Evolutionary conservation across 768 basidiomycete species (phyloP).

Genomic region (Gymnopilus junonius): DNA sequence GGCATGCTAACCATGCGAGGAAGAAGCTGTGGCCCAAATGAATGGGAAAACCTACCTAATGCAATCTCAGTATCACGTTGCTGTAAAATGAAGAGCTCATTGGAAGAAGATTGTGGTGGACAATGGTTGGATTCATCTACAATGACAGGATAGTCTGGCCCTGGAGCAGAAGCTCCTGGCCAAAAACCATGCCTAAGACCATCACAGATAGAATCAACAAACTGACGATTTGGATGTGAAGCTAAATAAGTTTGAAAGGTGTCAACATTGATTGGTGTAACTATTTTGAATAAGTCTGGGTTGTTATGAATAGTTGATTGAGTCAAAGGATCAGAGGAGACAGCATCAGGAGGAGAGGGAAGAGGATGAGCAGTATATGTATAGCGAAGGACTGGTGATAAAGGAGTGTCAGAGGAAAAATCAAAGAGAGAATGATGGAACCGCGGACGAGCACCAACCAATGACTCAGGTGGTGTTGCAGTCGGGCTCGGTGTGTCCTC

Average conservation of each 20-base stretch:
- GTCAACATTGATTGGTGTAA: background rate
- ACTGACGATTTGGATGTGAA: constrained; percentile 4
- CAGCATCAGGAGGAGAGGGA: background rate
- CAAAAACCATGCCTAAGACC: constrained; percentile 6
- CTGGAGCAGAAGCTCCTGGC: constrained; percentile 11
- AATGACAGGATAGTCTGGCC: too few relatives aligned
- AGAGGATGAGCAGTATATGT: background rate
- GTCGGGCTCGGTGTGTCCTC: too few relatives aligned
- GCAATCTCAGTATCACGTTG: constrained; percentile 2
- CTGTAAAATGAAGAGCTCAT: background rate
- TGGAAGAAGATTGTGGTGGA: background rate
- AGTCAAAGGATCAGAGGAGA: background rate
- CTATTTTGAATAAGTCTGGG: constrained; percentile 2
- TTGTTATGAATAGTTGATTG: background rate
- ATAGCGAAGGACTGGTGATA: too few relatives aligned
- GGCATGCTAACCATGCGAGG: constrained; percentile 21
- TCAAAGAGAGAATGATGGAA: too few relatives aligned
- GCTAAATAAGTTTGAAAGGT: background rate
- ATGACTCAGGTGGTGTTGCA: too few relatives aligned
- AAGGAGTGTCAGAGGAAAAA: too few relatives aligned
- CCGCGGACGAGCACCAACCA: too few relatives aligned
- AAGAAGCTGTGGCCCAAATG: background rate
- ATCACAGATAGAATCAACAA: background rate
- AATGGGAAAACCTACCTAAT: background rate
- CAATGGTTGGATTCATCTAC: too few relatives aligned